These are phyloP conservation scores for Apiospora rasikravindrae DNA, from an alignment of 2,329 filamentous ascomycete genomes.

Conservation along the genomic window DNA sequence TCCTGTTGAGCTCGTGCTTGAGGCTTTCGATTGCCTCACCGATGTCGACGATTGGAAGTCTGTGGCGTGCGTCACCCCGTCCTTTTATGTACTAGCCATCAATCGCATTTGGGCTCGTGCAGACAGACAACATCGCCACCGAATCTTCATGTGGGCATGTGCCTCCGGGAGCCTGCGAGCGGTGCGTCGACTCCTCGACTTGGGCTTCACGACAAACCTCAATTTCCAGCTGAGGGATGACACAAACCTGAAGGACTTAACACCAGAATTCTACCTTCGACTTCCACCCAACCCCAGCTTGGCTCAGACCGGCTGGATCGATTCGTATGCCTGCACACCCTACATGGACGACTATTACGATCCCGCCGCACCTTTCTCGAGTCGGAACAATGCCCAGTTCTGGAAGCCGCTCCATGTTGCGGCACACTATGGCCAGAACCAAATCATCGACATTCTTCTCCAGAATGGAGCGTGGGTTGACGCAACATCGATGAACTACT, in stretches of 20 bases:
- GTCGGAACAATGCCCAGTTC: background rate
- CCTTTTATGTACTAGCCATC: background rate
- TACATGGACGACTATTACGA: background rate
- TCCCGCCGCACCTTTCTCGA: background rate
- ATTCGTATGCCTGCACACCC: background rate
- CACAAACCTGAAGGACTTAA: background rate
- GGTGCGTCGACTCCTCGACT: background rate
- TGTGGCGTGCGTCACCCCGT: background rate
- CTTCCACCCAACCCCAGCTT: background rate
- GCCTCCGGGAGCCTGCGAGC: background rate
- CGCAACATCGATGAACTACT: background rate
- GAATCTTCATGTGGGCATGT: background rate
- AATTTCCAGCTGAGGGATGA: background rate
- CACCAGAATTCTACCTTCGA: background rate
- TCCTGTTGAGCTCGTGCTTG: background rate
- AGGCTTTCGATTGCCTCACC: background rate
- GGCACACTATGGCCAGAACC: background rate
- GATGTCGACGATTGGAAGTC: background rate
- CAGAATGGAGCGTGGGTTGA: background rate
- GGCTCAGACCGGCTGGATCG: background rate
- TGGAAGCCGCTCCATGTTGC: background rate
- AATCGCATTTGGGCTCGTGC: background rate
- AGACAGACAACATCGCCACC: background rate
- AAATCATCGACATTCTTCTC: background rate
- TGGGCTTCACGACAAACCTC: background rate